Evolutionary conservation across 2,329 filamentous ascomycete species (phyloP), one percentile per base, ranked within the genome.

Genomic region (Aspergillus novoparasiticus): DNA sequence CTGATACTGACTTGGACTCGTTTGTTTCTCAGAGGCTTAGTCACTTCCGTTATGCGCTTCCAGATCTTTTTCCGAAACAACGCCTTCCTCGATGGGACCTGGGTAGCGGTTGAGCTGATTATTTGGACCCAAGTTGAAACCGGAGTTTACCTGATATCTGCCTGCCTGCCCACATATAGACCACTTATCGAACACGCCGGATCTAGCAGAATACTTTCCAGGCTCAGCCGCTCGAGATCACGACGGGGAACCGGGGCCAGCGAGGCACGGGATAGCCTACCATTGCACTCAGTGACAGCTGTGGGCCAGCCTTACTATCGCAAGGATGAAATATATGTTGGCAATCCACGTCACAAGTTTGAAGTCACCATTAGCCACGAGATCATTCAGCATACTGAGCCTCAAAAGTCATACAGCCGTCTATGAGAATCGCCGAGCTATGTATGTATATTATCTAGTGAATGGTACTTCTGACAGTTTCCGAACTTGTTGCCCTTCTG

Each of bases 71-170:
- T 58, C 41, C 41, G 43, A 21, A 30, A 46, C 16, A 58, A 58
- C 12, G 16, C 56, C 23, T 46, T 58, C 11, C 21, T 34, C 12
- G 56, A 58, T 28, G 56, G 56, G 39, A 58, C 56, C 19, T 48
- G 39, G 39, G n/a, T 34, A n/a, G 41, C 56, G 10, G 56, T 58
- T 14, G 43, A 45, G 12, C 21, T 58, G 19, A n/a, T 58, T 6
- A 58, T 23, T 6, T 58, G 56, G 56, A 58, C 39, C 19, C 41
- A 46, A 21, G 43, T 58, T 8, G 56, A 58, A n/a, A 45, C 56
- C 3, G 56, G 56, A 11, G 41, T 58, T 8, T 58, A 58, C 19
- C 56, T 58, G 8, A 45, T 58, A 23, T 45, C 56, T 5, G 56
- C 56, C 8, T 58, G 56, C 12, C 28, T 58, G 4, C 56, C 56